A percentile compares a stretch with the other conserved stretches of the same genome.
phyloP scores from a whole-genome alignment of 352 stramenopile species.

The Elongisporangium undulatum region DNA sequence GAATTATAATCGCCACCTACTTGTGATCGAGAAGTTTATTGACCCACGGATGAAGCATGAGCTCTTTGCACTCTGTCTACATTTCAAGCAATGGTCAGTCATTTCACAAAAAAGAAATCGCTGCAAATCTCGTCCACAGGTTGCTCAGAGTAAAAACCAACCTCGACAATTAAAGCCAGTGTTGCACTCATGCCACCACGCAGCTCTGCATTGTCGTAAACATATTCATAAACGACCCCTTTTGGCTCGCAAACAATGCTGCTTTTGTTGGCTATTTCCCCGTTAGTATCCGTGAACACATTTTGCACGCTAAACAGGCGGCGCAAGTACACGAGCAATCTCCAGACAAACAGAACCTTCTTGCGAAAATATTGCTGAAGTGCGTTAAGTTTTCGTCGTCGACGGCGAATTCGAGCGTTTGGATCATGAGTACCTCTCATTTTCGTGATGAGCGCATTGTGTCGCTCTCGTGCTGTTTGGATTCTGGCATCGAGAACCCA shows the following conservation, averaged over 20 bases:
- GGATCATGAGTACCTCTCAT: constrained; percentile 44
- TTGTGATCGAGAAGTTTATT: constrained; percentile 75
- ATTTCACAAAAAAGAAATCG: not conserved
- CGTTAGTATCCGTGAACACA: constrained; percentile 43
- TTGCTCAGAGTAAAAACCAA: constrained; percentile 8
- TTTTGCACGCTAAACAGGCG: constrained; percentile 64
- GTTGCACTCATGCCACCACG: constrained; percentile 51
- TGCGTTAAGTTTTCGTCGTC: constrained; percentile 23
- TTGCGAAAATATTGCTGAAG: constrained; percentile 36
- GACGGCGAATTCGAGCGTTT: constrained; percentile 13
- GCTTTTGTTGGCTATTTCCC: constrained; percentile 30
- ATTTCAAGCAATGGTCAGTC: not conserved
- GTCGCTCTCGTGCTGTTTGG: constrained; percentile 32
- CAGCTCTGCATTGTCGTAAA: constrained; percentile 78
- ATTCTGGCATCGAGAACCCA: constrained; percentile 56
- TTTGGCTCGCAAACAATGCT: constrained; percentile 75
- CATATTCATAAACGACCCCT: constrained; percentile 78
- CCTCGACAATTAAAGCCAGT: constrained; percentile 55
- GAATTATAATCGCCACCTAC: constrained; percentile 16
- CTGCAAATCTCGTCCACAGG: not conserved
- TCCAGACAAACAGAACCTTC: constrained; percentile 23
- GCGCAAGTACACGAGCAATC: constrained; percentile 31
- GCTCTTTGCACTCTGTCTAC: constrained; percentile 74
- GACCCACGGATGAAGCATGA: constrained; percentile 76
- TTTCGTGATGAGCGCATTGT: constrained; percentile 35